Conservation (phyloP, 1,284 basidiomycete genomes). For the Cryptococcus maquisensis region DNA sequence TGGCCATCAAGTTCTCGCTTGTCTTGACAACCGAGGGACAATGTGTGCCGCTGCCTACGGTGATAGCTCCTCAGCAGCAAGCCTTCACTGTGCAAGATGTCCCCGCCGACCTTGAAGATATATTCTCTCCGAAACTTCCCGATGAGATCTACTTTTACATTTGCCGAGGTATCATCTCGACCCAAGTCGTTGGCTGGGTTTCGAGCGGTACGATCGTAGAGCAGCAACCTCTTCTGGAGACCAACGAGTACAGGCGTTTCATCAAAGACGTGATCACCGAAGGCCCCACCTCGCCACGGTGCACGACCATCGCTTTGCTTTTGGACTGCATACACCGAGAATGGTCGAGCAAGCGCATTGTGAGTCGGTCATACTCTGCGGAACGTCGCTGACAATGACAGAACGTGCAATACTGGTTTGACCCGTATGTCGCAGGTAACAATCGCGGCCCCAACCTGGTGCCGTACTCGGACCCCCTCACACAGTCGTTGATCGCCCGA, state of each 20-base stretch:
- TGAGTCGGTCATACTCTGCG: constrained; percentile 17
- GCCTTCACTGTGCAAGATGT: constrained; percentile 73
- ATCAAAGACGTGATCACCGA: constrained; percentile 95
- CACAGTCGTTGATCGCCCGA: constrained; percentile 78
- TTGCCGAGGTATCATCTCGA: constrained; percentile 81
- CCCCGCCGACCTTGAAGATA: constrained; percentile 85
- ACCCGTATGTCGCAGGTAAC: constrained; percentile 30
- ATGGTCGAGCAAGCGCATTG: constrained; percentile 73
- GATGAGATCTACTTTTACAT: constrained; percentile 97
- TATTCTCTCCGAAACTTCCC: constrained; percentile 90
- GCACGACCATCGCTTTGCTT: constrained; percentile 80
- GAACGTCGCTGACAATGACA: constrained; percentile 13
- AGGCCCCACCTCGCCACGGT: constrained; percentile 81
- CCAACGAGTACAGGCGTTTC: constrained; percentile 88
- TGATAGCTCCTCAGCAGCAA: constrained; percentile 53
- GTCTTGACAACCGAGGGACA: constrained; percentile 85
- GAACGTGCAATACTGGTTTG: constrained; percentile 52
- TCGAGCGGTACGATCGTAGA: constrained; percentile 77
- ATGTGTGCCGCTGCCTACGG: constrained; percentile 82
- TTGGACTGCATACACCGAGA: constrained; percentile 64
- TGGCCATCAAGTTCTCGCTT: constrained; percentile 89
- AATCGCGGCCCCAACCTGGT: constrained; percentile 48
- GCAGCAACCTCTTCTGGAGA: constrained; percentile 86
- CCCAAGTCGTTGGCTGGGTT: constrained; percentile 85
- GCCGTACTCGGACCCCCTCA: constrained; percentile 70